Evolutionary conservation across 768 basidiomycete genomes (phyloP), one percentile per base, ranked within the genome.

Genomic region (Serendipita sp.): DNA sequence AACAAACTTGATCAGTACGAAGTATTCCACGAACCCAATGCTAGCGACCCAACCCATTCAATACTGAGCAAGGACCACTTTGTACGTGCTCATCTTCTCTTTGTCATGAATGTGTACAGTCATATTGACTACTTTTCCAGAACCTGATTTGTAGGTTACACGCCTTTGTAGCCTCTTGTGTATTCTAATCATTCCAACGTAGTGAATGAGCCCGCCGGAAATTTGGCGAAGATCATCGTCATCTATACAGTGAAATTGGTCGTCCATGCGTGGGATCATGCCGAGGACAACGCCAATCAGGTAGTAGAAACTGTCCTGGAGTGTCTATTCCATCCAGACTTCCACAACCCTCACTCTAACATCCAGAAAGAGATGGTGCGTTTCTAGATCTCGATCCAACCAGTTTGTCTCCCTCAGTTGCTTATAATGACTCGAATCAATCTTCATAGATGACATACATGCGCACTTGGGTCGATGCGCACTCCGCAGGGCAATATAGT

Each of bases 21-120:
- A 75, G 72, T 69, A 3, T 95, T 92, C 77, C 84, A 93, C 66
- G 84, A 91, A 71, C 85, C 88, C 1, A 75, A 81, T 65, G 86
- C 88, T 13, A 86, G 85, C 37, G 90, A 93, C 71, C 90, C 90
- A 2, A 93, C 89, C 2, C 89, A 91, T 71, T 91, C 88, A 2
- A 88, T 89, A 77, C 73, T 92, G 73, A 89, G 87, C 71, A 91
- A 91, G 75, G 89, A 92, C 70, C 88, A 92, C 69, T 91, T 91
- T 68, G 87, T 87, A 67, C 69, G 85, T 78, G n/a, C 45, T n/a
- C 36, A 52, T 44, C 45, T 13, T 33, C 10, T 46, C 40, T n/a
- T 44, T 36, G 53, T 63, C 65, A 60, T 64, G 64, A 45, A 23
- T 50, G 3, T 34, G 52, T 36, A 67, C 55, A 1, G 31, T 13